Evolutionary conservation across 805 yeast species (phyloP), one percentile per base, ranked within the genome.

Genomic region (Cyberlindnera xishuangbannaensis): DNA sequence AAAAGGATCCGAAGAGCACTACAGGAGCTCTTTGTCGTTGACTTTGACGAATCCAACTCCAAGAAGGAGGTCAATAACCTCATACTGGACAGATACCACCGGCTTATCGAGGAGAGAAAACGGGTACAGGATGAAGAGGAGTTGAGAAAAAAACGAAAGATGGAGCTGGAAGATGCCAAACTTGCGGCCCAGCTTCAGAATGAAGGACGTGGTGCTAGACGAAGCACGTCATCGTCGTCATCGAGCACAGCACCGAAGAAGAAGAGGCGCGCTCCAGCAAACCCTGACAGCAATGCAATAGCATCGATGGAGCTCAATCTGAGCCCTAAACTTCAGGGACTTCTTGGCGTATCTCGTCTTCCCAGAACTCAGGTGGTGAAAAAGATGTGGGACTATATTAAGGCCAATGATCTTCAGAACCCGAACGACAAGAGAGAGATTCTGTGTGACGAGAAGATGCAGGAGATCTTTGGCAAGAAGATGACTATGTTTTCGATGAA

Each of bases 341-440:
- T 84, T 12, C 50, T 83, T 7, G 73, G 70, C 1, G 61, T 48
- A 14, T 36, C 52, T 2, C 65, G 58, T 34, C 49, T 74, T 27
- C 67, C 88, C 4, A 60, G 95, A 44, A 77, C 90, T 0, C 79
- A 79, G 50, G 77, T 81, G 13, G 87, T 82, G 8, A 80, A 80
- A 41, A 56, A 56, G 28, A 53, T 83, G 5, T 83, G 94, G 94
- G 69, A 64, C 11, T 74, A 85, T 54, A 81, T 85, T 36, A 78
- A 76, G 46, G 70, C 54, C 9, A 51, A 80, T 39, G 55, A 71
- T 18, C 56, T 84, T 19, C 94, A 83, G 51, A 74, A 81, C 41
- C 83, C 87, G 1, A 47, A 61, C 2, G 83, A 84, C 55, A 67
- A 69, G 41, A 63, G 90, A 33, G 76, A 74, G 36, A 77, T 84